Percentiles rank a stretch among this genome's conserved stretches.
These are phyloP conservation scores for Lasiosphaeria ovina DNA, from an alignment of 495 filamentous ascomycete genomes.

Conservation along the genomic window DNA sequence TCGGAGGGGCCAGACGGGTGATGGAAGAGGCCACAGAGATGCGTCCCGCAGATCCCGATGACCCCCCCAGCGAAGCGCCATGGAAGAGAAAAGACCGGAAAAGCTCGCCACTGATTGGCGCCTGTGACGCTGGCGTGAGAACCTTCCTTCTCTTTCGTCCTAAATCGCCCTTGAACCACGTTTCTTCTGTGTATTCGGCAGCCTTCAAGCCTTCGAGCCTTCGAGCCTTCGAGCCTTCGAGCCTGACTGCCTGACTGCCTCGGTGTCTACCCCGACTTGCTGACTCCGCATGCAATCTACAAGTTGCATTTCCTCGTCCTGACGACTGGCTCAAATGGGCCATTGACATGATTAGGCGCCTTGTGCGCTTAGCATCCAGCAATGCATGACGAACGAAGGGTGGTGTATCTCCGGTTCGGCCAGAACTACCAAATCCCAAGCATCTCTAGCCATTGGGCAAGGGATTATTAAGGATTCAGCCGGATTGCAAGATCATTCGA, in stretches of 20 bases:
- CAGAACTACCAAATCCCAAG: conserved; percentile 10
- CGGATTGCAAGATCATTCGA: conserved; percentile 21
- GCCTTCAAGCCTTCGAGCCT: background rate
- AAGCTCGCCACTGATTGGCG: conserved; percentile 19
- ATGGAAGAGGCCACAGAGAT: background rate
- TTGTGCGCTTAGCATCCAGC: conserved; percentile 21
- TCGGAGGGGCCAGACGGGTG: background rate
- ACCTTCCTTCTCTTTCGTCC: conserved; percentile 4
- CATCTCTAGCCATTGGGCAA: conserved; percentile 12
- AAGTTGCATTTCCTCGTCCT: background rate
- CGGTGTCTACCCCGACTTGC: background rate
- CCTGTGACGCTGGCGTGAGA: conserved; percentile 19
- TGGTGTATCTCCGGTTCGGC: conserved; percentile 20
- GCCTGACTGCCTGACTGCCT: background rate
- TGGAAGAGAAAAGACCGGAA: background rate
- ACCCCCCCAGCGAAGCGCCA: background rate
- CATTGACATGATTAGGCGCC: conserved; percentile 32
- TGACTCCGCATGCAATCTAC: conserved; percentile 1
- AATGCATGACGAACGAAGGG: conserved; percentile 23
- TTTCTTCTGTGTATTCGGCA: background rate
- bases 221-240: background rate
- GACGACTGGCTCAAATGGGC: conserved; percentile 18
- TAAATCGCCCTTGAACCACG: background rate
- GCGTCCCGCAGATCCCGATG: conserved; percentile 3
- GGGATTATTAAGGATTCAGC: conserved; percentile 17